Conservation (phyloP, 441 rosid species). For the Dalechampia spathulata region DNA sequence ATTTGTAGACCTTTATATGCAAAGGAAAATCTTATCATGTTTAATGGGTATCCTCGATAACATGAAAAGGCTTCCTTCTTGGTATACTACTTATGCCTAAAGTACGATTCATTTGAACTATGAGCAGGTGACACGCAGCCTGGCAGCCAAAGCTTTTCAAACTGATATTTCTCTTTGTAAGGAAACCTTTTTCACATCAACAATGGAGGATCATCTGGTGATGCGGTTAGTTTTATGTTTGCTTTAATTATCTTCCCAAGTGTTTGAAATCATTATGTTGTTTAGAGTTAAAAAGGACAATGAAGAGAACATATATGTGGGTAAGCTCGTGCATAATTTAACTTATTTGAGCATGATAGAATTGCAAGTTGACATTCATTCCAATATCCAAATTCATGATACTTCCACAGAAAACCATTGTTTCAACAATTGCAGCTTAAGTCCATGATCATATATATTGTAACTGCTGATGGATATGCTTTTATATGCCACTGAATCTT, state of each 20-base stretch:
- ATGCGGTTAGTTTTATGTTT: conserved; percentile 36
- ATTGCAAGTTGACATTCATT: not conserved
- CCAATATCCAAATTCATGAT: not conserved
- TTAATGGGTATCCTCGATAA: not conserved
- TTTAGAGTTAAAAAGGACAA: conserved; percentile 1
- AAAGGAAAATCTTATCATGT: not conserved
- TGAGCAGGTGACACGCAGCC: conserved; percentile 73
- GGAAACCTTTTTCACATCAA: conserved; percentile 73
- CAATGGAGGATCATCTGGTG: conserved; percentile 73
- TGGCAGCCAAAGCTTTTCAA: conserved; percentile 87
- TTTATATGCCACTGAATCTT: not conserved
- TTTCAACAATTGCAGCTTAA: not conserved
- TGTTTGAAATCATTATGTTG: not conserved
- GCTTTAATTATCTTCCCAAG: not conserved
- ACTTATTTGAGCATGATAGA: not conserved
- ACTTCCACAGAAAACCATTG: not conserved
- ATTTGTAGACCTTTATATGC: not conserved
- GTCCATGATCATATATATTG: not conserved
- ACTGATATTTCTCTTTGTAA: conserved; percentile 73
- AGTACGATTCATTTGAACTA: not conserved
- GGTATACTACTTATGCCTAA: not conserved
- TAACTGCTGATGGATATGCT: not conserved
- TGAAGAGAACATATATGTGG: not conserved
- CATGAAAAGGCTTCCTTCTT: not conserved
- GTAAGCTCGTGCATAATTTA: not conserved